Evolutionary conservation across 2,329 filamentous ascomycete species (phyloP).

Genomic region (Hirsutella rhossiliensis): DNA sequence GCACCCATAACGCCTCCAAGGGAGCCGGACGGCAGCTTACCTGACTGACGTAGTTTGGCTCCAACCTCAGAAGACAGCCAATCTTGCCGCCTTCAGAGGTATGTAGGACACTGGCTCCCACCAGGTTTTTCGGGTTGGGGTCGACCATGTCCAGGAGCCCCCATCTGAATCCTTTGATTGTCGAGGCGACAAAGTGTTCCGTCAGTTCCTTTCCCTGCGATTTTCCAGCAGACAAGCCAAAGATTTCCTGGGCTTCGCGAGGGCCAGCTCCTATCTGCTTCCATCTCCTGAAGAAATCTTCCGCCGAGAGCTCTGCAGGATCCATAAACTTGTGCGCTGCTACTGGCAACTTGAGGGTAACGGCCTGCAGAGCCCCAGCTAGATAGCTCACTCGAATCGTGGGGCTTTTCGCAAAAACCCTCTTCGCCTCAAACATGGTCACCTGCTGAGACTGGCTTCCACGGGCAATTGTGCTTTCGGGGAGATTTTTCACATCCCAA

Average conservation of each 20-base stretch:
- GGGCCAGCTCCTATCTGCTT: conserved; percentile 90
- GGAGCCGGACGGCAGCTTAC: conserved; percentile 37
- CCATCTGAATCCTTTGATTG: conserved; percentile 82
- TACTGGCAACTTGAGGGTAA: conserved; percentile 84
- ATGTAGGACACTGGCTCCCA: conserved; percentile 79
- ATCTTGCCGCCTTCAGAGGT: conserved; percentile 79
- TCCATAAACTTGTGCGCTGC: conserved; percentile 96
- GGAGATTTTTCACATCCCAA: conserved; percentile 78
- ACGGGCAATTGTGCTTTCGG: conserved; percentile 66
- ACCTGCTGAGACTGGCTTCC: conserved; percentile 81
- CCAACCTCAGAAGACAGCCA: conserved; percentile 82
- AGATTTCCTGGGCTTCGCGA: conserved; percentile 79
- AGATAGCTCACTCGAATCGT: conserved; percentile 93
- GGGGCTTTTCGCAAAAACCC: conserved; percentile 69
- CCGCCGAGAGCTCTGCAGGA: conserved; percentile 67
- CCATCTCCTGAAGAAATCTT: conserved; percentile 99
- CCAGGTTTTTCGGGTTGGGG: conserved; percentile 85
- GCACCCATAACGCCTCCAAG: neutral
- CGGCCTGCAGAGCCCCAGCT: conserved; percentile 80
- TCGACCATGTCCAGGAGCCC: conserved; percentile 76
- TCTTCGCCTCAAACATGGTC: conserved; percentile 82
- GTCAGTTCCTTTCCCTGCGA: conserved; percentile 49
- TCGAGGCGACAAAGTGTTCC: conserved; percentile 56
- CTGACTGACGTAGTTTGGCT: conserved; percentile 87
- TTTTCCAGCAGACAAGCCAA: conserved; percentile 45